These are phyloP conservation scores for Oryza meridionalis DNA, from an alignment of 176 grass and related monocot genomes.

Conservation along the genomic window DNA sequence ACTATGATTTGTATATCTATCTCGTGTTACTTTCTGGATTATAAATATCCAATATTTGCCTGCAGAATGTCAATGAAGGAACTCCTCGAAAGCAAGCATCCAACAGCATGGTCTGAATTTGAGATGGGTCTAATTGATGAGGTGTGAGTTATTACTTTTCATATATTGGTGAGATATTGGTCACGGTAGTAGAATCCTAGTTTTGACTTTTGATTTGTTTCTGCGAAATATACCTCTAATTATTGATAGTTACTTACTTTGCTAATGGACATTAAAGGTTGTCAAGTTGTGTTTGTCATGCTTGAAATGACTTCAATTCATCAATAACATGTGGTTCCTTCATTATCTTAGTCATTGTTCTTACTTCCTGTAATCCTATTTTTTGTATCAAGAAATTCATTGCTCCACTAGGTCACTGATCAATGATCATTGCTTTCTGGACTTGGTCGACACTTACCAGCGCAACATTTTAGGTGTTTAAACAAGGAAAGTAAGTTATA, in stretches of 20 bases:
- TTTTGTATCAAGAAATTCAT: background rate
- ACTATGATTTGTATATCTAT: background rate
- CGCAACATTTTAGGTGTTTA: background rate
- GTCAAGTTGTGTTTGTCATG: background rate
- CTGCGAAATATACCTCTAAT: background rate
- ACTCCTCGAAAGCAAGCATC: slow-evolving; percentile 84
- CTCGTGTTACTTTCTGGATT: background rate
- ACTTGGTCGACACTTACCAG: background rate
- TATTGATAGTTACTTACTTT: background rate
- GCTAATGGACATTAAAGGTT: background rate
- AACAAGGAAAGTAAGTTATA: background rate
- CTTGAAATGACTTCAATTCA: background rate
- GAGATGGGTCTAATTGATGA: slow-evolving; percentile 85
- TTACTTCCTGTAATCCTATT: background rate
- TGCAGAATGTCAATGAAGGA: slow-evolving; percentile 95
- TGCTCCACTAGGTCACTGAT: background rate
- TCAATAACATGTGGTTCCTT: background rate
- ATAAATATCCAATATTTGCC: background rate
- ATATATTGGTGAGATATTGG: background rate
- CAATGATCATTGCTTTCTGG: background rate
- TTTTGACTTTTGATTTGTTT: background rate
- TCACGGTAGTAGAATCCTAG: background rate
- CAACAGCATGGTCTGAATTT: slow-evolving; percentile 87
- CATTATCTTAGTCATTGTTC: background rate
- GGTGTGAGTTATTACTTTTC: slow-evolving; percentile 48